Evolutionary conservation across 306 rosid genomes (phyloP), one percentile per base, ranked within the genome.

Genomic region (Dalbergia oliveri): DNA sequence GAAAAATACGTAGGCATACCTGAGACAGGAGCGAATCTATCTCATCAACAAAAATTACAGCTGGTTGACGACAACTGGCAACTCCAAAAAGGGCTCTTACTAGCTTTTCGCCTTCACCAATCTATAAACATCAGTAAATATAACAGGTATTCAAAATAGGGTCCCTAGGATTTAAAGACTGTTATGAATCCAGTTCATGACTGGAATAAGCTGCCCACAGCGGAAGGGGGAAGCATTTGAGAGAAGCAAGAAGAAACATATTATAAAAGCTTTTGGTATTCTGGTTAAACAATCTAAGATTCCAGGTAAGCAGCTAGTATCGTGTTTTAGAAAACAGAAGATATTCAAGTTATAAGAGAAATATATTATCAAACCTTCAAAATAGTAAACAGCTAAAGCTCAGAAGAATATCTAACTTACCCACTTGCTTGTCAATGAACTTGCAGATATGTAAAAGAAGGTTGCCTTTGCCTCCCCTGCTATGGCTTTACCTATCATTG

Each of bases 391-490:
- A 21, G 79, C 68, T 33, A 37, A 77, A 68, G 65, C 71, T 63
- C 6, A 58, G 72, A 75, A 19, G 84, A 61, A 78, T 80, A 67
- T 56, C 58, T 54, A 68, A 71, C 96, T 71, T 90, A 93, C 99
- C 99, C 98, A 93, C 85, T 93, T 95, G 96, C 98, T 95, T 49
- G 98, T 91, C 85, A 95, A 82, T 23, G 98, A 91, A 86, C 98
- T 93, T 66, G 99, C 97, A 76, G 97, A 95, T 82, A 95, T 90
- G 88, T 93, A 95, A 88, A 95, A 95, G 85, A 95, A 95, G 54
- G 99, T 90, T 83, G 98, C 99, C 82, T 93, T 90, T 47, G 99
- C 99, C 88, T 95, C 98, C 86, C 99, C 99, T 71, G 98, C 98
- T 82, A 91, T 95, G 83, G 99, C 98, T 88, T 95, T 95, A 76